Conservation (phyloP, 1,284 basidiomycete genomes). For the Moniliophthora roreri region DNA sequence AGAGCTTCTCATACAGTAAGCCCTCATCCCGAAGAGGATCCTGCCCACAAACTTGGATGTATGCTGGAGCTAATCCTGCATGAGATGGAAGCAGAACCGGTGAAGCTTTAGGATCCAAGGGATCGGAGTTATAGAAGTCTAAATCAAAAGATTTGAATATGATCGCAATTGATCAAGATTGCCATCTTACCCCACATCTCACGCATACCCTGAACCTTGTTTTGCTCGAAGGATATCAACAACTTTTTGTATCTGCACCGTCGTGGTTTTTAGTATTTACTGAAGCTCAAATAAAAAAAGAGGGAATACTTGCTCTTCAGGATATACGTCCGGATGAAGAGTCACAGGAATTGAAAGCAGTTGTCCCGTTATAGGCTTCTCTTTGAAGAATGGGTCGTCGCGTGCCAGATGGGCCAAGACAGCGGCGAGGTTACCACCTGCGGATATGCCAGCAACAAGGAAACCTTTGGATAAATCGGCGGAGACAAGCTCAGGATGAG, state of each 20-base stretch:
- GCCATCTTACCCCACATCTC: not conserved
- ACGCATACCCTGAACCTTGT: not conserved
- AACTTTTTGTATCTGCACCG: not conserved
- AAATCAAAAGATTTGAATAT: not conserved
- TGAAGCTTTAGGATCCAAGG: constrained; percentile 14
- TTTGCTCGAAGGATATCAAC: not conserved
- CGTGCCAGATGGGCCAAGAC: constrained; percentile 8
- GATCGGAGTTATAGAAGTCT: not conserved
- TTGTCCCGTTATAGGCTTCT: constrained; percentile 11
- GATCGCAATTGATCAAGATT: too few species aligned
- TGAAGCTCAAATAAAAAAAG: not conserved
- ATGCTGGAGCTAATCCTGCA: constrained; percentile 13
- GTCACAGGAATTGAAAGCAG: constrained; percentile 5
- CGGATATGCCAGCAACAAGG: constrained; percentile 10
- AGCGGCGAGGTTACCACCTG: constrained; percentile 11
- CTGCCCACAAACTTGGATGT: constrained; percentile 15
- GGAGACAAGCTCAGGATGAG: not conserved
- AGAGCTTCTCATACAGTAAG: constrained; percentile 11
- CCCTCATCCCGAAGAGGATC: constrained; percentile 17
- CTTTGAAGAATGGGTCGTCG: constrained; percentile 12
- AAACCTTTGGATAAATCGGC: constrained; percentile 11
- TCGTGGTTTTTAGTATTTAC: not conserved
- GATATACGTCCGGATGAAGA: constrained; percentile 6
- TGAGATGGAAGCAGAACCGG: constrained; percentile 16
- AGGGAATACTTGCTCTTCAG: constrained; percentile 5